These are phyloP conservation scores for Carex parvula DNA, from an alignment of 176 grass and related monocot species.

Conservation along the genomic window DNA sequence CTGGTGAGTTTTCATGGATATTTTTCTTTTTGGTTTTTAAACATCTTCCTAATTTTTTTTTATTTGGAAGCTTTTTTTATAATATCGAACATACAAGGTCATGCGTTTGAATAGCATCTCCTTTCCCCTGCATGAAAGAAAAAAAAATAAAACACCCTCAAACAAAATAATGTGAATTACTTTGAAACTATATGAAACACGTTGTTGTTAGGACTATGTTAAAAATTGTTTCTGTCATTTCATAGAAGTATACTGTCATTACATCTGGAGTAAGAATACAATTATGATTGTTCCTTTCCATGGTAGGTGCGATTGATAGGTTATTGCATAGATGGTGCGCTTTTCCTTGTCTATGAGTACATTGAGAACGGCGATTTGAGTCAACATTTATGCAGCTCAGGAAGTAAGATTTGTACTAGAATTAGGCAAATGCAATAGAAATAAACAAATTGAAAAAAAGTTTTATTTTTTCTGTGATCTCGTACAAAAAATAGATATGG, in stretches of 20 bases:
- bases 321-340: slow-evolving; percentile 71
- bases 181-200: background rate
- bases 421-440: background rate
- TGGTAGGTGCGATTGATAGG: slow-evolving; percentile 83
- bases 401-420: slow-evolving; percentile 33
- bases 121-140: background rate
- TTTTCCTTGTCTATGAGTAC: slow-evolving; percentile 93
- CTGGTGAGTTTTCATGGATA: slow-evolving; percentile 43
- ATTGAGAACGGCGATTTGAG: slow-evolving; percentile 91
- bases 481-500: background rate
- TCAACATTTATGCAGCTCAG: slow-evolving; percentile 72
- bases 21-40: no score
- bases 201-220: background rate
- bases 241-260: background rate
- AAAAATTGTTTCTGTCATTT: slow-evolving; percentile 2
- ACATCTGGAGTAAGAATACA: background rate
- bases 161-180: background rate
- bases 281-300: slow-evolving; percentile 9
- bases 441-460: background rate
- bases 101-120: background rate
- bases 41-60: background rate
- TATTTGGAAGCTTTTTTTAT: background rate
- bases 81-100: background rate
- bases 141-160: background rate
- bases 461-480: slow-evolving; percentile 4